Evolutionary conservation across 1,284 basidiomycete species (phyloP), one percentile per base, ranked within the genome.

Genomic region (Moesziomyces parantarcticus): DNA sequence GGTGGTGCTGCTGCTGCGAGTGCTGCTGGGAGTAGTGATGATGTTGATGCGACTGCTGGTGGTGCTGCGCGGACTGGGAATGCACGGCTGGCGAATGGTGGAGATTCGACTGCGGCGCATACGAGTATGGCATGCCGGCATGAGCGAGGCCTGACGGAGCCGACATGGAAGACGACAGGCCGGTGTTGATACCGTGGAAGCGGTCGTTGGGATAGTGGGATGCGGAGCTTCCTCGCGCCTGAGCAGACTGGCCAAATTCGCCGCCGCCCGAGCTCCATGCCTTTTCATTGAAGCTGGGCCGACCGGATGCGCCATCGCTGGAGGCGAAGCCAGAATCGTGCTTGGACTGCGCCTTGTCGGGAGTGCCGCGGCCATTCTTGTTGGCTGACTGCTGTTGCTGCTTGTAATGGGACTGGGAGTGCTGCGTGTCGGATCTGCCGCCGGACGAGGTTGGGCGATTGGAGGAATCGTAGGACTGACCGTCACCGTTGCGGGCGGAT

Each of bases 71-170:
- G 7, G 45, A 32, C 8, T 45, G 53, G 8, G 48, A 29, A 50
- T 63, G 69, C n/a, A 59, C 41, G 22, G 55, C 13, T 20, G 52
- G 50, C 23, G 50, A 29, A 50, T 66, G 63, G 13, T 61, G 50
- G 8, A 63, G 57, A n/a, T 44, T 42, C 23, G 50, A 20, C 20
- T 23, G 16, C 55, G 66, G 63, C 3, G 45, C 48, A 21, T 63
- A 66, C 9, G 51, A 25, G 16, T 58, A 68, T 2, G 59, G 43
- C 32, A 58, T 57, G n/a, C 39, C 58, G 14, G 68, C 43, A 20
- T 67, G 63, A 25, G 53, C 59, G 3, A 72, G 59, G 39, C 55
- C 56, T n/a, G 63, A 66, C 14, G 69, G 63, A 25, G 69, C 69
- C 23, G 69, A 72, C 23, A 72, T 58, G 40, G 69, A 63, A 7